A percentile compares a stretch with the other conserved stretches of the same genome.
These are phyloP conservation scores for Magnaporthiopsis rhizophila DNA, from an alignment of 2,329 filamentous ascomycete species.

Conservation along the genomic window DNA sequence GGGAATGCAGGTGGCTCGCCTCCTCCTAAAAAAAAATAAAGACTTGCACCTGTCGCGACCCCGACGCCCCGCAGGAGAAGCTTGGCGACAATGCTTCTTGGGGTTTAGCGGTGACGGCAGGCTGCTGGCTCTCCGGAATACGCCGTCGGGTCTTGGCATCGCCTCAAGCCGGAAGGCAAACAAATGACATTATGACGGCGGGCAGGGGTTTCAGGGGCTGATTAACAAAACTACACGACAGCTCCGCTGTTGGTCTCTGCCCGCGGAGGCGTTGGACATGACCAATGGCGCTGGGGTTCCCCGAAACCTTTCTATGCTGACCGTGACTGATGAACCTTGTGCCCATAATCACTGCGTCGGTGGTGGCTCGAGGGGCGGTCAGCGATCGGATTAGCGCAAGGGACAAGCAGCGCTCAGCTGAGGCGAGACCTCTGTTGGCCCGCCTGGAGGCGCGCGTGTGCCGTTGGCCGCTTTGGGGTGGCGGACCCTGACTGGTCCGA, in stretches of 20 bases:
- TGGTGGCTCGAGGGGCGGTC: too few species aligned
- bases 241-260: neutral
- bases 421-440: neutral
- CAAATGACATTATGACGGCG: neutral
- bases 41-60: neutral
- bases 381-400: neutral
- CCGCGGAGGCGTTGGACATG: neutral
- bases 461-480: neutral
- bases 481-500: neutral
- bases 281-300: neutral
- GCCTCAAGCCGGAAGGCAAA: neutral
- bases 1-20: neutral
- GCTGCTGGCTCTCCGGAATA: neutral
- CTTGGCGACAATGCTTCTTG: neutral
- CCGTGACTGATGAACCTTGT: neutral
- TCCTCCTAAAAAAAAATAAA: neutral
- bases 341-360: too few species aligned
- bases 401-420: neutral
- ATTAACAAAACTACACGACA: neutral
- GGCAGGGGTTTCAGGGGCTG: neutral
- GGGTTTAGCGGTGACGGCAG: neutral
- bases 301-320: neutral
- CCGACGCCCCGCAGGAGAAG: neutral
- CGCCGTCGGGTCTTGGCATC: neutral
- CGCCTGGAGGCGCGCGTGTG: too few species aligned